Evolutionary conservation across 176 grass and related monocot genomes (phyloP).

Genomic region (Leersia perrieri): DNA sequence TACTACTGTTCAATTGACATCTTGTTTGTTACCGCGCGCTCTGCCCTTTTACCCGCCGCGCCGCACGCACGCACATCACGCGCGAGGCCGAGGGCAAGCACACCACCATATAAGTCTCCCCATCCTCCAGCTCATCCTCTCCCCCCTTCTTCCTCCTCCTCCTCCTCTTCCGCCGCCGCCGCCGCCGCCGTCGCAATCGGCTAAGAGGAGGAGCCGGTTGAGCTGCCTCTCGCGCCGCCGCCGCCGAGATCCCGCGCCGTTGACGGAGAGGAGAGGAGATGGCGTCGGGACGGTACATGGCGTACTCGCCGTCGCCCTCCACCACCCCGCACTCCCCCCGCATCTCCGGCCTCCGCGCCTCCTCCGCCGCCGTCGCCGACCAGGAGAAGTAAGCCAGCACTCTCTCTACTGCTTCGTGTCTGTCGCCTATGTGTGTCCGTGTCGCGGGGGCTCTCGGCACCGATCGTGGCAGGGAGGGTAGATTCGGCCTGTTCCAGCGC

Average conservation of each 20-base stretch:
- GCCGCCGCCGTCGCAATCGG: slow-evolving; percentile 13
- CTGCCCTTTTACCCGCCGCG: neutral
- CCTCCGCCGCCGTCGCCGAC: slow-evolving; percentile 55
- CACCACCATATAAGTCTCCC: slow-evolving; percentile 35
- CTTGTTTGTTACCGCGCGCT: slow-evolving; percentile 26
- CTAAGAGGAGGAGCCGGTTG: neutral
- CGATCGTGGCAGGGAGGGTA: slow-evolving; percentile 27
- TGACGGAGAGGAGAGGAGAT: slow-evolving; percentile 37
- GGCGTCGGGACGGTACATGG: slow-evolving; percentile 92
- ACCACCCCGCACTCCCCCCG: slow-evolving; percentile 86
- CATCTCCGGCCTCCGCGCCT: slow-evolving; percentile 56
- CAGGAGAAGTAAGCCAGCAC: slow-evolving; percentile 71
- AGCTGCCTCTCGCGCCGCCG: neutral
- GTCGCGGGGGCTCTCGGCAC: neutral
- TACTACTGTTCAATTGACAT: slow-evolving; percentile 10
- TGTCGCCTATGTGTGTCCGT: neutral
- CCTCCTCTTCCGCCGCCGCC: neutral
- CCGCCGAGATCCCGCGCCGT: slow-evolving; percentile 26
- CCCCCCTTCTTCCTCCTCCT: neutral
- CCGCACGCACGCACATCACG: neutral
- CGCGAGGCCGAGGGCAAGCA: neutral
- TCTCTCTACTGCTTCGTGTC: neutral
- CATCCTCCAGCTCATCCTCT: neutral
- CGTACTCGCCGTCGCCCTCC: slow-evolving; percentile 94
- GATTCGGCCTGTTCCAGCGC: neutral